A percentile compares a stretch with the other conserved stretches of the same genome.
Conservation (phyloP, 139 green algal species). For the Micractinium conductrix region DNA sequence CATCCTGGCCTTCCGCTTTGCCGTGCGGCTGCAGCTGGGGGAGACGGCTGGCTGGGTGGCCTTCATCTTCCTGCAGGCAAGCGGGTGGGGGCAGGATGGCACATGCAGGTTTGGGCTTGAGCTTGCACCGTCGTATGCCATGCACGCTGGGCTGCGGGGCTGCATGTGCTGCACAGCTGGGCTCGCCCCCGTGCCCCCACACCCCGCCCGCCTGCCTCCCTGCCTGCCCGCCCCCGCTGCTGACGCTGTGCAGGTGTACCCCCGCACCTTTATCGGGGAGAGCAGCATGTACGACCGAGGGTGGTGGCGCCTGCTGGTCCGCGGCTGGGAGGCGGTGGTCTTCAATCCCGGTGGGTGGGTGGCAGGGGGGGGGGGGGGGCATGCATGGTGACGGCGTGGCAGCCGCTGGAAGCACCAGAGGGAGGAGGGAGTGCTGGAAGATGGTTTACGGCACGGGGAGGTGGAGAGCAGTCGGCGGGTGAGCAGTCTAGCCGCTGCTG, state of each 20-base stretch:
- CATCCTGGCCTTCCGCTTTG: slow-evolving; percentile 73
- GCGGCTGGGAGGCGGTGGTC: slow-evolving; percentile 63
- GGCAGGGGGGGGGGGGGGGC: too few species aligned
- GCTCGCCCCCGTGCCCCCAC: neutral
- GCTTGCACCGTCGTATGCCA: neutral
- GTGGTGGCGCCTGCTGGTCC: slow-evolving; percentile 62
- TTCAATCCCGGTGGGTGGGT: slow-evolving; percentile 42
- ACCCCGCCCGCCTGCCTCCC: neutral
- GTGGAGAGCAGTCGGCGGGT: neutral
- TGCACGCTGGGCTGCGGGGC: neutral
- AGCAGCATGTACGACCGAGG: slow-evolving; percentile 65
- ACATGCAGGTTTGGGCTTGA: too few species aligned
- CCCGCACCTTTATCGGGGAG: slow-evolving; percentile 53
- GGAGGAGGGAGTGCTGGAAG: neutral
- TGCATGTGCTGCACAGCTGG: neutral
- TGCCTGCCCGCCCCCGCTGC: too few species aligned
- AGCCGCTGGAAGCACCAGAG: too few species aligned
- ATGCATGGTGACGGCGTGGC: too few species aligned
- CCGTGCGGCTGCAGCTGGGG: slow-evolving; percentile 55
- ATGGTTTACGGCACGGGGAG: neutral
- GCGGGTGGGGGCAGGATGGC: neutral
- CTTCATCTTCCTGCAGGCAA: slow-evolving; percentile 77
- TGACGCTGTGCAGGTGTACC: slow-evolving; percentile 68
- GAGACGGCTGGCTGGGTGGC: slow-evolving; percentile 71
- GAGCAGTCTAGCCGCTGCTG: neutral